Evolutionary conservation across 2,329 filamentous ascomycete genomes (phyloP).

Genomic region (Elsinoe australis): DNA sequence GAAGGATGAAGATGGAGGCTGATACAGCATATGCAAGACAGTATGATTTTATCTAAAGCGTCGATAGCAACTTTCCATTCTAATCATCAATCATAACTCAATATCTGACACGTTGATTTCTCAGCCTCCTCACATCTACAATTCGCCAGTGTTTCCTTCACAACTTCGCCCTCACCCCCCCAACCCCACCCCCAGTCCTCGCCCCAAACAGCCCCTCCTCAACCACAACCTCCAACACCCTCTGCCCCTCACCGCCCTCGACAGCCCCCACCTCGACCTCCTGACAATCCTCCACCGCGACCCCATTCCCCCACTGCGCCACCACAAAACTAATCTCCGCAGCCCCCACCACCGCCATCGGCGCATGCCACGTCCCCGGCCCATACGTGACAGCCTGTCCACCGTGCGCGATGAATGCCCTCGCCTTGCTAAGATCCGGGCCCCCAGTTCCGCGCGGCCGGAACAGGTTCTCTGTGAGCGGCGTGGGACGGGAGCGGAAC

Average conservation of each 20-base stretch:
- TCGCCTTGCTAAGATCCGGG: conserved; percentile 63
- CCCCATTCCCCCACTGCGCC: conserved; percentile 78
- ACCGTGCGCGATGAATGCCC: conserved; percentile 70
- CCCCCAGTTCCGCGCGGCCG: conserved; percentile 42
- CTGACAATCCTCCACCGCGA: conserved; percentile 79
- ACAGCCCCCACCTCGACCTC: conserved; percentile 51
- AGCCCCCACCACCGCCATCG: conserved; percentile 79
- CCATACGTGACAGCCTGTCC: conserved; percentile 86
- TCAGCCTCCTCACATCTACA: neutral
- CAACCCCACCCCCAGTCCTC: conserved; percentile 2
- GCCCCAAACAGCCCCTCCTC: conserved; percentile 20
- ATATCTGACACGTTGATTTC: no score
- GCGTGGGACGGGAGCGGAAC: conserved; percentile 15
- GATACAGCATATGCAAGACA: neutral
- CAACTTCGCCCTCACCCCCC: conserved; percentile 15
- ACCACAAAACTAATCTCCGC: conserved; percentile 76
- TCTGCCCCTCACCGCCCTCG: conserved; percentile 25
- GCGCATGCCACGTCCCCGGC: conserved; percentile 89
- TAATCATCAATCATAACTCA: no score
- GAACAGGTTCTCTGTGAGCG: conserved; percentile 26
- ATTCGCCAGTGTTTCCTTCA: neutral
- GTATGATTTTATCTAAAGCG: neutral
- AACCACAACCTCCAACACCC: conserved; percentile 26
- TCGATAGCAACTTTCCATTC: neutral
- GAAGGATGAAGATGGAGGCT: neutral